Base-by-base conservation (phyloP, 768 basidiomycete genomes). In the Boletus subcaerulescens region DNA sequence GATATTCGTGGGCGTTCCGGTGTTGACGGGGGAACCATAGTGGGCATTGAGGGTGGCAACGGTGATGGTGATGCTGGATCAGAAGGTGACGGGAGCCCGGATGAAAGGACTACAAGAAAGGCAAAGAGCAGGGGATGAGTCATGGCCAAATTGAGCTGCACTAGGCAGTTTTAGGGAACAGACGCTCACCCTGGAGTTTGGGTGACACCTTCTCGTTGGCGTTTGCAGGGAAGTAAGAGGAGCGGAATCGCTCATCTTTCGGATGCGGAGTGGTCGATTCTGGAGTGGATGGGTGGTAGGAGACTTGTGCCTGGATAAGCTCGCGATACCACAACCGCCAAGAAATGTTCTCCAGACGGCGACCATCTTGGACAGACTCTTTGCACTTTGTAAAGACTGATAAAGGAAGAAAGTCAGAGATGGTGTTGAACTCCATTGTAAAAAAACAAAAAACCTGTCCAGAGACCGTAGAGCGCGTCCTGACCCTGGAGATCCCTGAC, bases 351-450 rank as follows among this genome's bases (percentile, higher is more conserved):
- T 94, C 92, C 29, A 93, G 79, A 29, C 92, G 74, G 7, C 76
- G 78, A n/a, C 93, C 93, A 61, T 93, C 86, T 62, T 87, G 80
- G 4, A 94, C 74, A 2, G 84, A 84, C 60, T 82, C 80, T 70
- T 89, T 91, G 75, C 87, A 91, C 69, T 91, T 90, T 48, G 89
- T 83, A 64, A 94, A 92, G 8, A 94, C 92, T 91, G 61, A 46
- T 49, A 52, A 50, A 58, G 24, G 50, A 6, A 52, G 43, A 44
- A 22, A 5, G 44, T 58, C 14, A 63, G 62, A 36, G 26, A 55
- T 20, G 48, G 3, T 3, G 40, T 0, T 1, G 3, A 3, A 31
- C 15, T 1, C 40, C 0, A 18, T 31, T 10, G 4, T 4, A 12
- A 39, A 8, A 4, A 1, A 5, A 13, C 4, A 3, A 39, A 77